Conservation (phyloP, 192 early-diverging fungal genomes). For the Piromyces finnis region DNA sequence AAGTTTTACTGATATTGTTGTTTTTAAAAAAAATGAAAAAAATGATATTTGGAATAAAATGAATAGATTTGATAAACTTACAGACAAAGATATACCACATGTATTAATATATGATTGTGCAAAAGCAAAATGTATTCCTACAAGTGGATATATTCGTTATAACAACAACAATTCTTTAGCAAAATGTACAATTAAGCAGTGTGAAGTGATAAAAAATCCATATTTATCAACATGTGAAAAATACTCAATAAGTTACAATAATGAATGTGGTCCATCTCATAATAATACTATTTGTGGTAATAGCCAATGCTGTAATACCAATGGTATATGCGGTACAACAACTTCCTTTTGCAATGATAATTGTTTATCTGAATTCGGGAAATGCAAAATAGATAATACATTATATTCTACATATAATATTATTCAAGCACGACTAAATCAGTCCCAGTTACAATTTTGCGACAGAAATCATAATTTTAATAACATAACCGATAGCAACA, state of each 20-base stretch:
- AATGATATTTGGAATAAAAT: neutral
- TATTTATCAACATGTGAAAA: neutral
- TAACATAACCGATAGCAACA: neutral
- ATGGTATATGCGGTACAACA: neutral
- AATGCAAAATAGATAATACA: neutral
- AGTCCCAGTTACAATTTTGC: neutral
- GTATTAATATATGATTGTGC: neutral
- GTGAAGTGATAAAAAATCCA: neutral
- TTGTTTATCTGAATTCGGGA: neutral
- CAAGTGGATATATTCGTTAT: neutral
- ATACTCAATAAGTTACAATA: neutral
- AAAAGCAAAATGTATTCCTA: neutral
- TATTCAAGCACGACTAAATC: neutral
- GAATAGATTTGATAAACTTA: neutral
- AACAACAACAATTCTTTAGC: neutral
- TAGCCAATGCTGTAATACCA: neutral
- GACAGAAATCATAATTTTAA: neutral
- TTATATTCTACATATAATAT: neutral
- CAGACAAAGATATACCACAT: neutral
- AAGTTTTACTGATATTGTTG: neutral
- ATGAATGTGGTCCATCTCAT: neutral
- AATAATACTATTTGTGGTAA: neutral
- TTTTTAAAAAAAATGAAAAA: neutral
- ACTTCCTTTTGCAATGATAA: neutral
- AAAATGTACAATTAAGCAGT: neutral